Evolutionary conservation across 2,329 filamentous ascomycete genomes (phyloP).

Genomic region (Diaporthe humulicola): DNA sequence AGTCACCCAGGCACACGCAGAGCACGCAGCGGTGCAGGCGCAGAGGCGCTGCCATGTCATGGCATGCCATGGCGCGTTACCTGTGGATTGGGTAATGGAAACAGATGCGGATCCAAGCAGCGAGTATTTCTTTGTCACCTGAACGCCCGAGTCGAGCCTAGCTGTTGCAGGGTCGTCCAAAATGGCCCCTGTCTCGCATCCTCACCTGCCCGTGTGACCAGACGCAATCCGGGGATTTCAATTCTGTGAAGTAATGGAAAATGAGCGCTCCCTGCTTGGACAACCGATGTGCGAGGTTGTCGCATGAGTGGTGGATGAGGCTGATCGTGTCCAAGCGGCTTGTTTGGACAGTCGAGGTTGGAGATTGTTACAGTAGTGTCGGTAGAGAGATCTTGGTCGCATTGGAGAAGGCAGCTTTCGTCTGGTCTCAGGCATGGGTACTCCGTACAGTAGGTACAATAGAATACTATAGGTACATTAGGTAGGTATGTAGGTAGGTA

Average conservation of each 20-base stretch:
- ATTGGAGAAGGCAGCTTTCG: too few relatives aligned
- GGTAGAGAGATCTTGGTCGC: not conserved
- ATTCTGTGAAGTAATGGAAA: constrained; percentile 24
- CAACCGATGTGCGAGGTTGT: not conserved
- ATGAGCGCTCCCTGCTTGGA: constrained; percentile 14
- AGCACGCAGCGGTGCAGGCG: too few relatives aligned
- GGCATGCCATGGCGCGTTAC: constrained; percentile 36
- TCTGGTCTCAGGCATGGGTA: too few relatives aligned
- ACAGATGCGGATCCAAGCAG: constrained; percentile 33
- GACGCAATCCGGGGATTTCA: not conserved
- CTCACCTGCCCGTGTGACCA: constrained; percentile 30
- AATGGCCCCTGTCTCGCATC: constrained; percentile 20
- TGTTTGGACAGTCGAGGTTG: not conserved
- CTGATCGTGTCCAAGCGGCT: constrained; percentile 7
- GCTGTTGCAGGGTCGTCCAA: constrained; percentile 31
- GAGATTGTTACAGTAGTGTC: constrained; percentile 11
- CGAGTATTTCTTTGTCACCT: constrained; percentile 41
- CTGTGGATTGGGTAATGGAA: constrained; percentile 41
- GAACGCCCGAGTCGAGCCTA: constrained; percentile 29
- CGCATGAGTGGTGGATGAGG: not conserved
- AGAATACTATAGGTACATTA: too few relatives aligned
- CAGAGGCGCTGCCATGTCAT: constrained; percentile 7
- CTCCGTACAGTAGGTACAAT: too few relatives aligned
- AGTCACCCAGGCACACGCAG: not conserved
- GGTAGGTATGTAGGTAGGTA: too few relatives aligned